Percentiles rank a stretch among this genome's conserved stretches.
Evolutionary conservation across 1,284 basidiomycete genomes (phyloP).

Genomic region (Trichosporon faecale): DNA sequence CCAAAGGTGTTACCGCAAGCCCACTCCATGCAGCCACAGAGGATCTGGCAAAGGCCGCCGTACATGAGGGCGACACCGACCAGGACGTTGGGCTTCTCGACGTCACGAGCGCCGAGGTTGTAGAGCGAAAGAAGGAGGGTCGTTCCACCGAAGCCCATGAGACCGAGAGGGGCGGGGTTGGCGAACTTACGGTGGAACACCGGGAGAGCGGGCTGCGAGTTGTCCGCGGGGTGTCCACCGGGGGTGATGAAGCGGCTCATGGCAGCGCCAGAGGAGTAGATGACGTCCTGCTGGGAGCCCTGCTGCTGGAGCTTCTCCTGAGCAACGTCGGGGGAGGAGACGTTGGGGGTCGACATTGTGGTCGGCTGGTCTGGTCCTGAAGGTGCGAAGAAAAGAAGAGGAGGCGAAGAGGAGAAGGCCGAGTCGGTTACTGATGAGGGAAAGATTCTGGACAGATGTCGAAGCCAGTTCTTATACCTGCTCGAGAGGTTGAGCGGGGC

Average conservation of each 20-base stretch:
- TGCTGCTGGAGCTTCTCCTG: neutral
- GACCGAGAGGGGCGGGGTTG: conserved; percentile 58
- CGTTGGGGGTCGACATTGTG: conserved; percentile 10
- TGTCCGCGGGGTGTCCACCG: conserved; percentile 50
- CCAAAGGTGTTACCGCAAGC: conserved; percentile 65
- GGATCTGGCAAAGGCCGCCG: conserved; percentile 72
- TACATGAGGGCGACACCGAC: conserved; percentile 72
- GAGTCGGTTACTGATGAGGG: conserved; percentile 4
- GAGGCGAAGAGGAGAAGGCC: too few relatives aligned
- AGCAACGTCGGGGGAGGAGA: neutral
- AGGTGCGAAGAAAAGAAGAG: too few relatives aligned
- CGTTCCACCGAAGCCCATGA: conserved; percentile 55
- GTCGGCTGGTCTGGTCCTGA: neutral
- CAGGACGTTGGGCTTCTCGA: conserved; percentile 65
- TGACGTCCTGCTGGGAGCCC: neutral
- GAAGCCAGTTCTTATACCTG: neutral
- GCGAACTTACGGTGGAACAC: conserved; percentile 54
- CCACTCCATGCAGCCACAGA: conserved; percentile 63
- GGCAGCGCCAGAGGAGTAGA: conserved; percentile 6
- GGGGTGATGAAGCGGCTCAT: conserved; percentile 37
- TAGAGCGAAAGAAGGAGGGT: conserved; percentile 56
- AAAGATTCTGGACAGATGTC: neutral
- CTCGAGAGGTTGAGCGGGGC: neutral
- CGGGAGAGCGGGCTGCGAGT: conserved; percentile 46
- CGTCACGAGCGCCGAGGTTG: conserved; percentile 49